A percentile compares a stretch with the other conserved stretches of the same genome.
phyloP scores from a whole-genome alignment of 257 asterid genomes.

The Nyctanthes arbortristis region DNA sequence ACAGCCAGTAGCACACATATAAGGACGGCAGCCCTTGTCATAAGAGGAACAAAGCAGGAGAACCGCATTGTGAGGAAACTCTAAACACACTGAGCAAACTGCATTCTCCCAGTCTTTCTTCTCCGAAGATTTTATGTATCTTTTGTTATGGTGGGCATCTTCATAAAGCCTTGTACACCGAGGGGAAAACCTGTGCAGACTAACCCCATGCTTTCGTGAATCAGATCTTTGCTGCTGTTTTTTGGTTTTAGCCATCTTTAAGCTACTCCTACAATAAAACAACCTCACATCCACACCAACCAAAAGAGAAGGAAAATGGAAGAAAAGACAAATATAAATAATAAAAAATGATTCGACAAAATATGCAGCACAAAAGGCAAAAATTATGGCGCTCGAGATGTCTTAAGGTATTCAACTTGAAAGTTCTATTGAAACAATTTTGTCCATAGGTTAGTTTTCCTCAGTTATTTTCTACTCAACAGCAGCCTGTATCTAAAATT shows the following conservation, averaged over 20 bases:
- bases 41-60: constrained; percentile 71
- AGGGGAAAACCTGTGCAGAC: constrained; percentile 31
- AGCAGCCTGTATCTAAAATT: neutral
- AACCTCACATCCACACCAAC: neutral
- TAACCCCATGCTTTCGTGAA: constrained; percentile 21
- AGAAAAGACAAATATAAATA: neutral
- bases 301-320: neutral
- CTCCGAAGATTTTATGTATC: constrained; percentile 26
- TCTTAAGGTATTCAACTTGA: neutral
- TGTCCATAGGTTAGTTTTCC: neutral
- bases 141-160: constrained; percentile 22
- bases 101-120: constrained; percentile 64
- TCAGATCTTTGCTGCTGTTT: constrained; percentile 25
- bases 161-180: constrained; percentile 21
- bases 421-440: neutral
- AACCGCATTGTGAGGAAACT: constrained; percentile 77
- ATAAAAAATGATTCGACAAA: neutral
- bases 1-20: constrained; percentile 70
- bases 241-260: constrained; percentile 40
- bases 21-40: constrained; percentile 75
- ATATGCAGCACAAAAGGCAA: neutral
- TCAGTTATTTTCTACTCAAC: neutral
- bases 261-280: constrained; percentile 1
- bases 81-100: constrained; percentile 75
- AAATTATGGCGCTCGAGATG: neutral